Evolutionary conservation across 208 protist genomes (phyloP).

Genomic region (Trypanosoma melophagium): DNA sequence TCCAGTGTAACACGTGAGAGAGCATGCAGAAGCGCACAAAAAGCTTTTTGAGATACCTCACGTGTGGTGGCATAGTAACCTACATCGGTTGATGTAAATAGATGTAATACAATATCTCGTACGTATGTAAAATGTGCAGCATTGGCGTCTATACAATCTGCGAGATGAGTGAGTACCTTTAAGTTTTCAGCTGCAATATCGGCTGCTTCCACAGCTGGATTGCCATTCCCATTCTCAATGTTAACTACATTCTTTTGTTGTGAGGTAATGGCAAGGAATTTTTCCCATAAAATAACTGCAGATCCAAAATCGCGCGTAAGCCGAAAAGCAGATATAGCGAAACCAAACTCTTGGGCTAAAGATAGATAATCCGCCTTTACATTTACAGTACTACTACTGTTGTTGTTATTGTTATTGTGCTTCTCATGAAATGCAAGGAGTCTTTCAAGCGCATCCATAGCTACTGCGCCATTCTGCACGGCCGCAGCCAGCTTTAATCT

Average conservation of each 20-base stretch:
- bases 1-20: slow-evolving; percentile 41
- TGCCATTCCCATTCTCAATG: neutral
- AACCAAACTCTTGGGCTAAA: slow-evolving; percentile 5
- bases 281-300: slow-evolving; percentile 11
- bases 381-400: neutral
- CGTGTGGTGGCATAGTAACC: slow-evolving; percentile 25
- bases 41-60: slow-evolving; percentile 2
- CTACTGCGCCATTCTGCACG: slow-evolving; percentile 12
- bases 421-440: slow-evolving; percentile 3
- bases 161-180: slow-evolving; percentile 31
- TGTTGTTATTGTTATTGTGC: neutral
- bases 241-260: neutral
- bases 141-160: slow-evolving; percentile 38
- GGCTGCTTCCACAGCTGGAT: neutral
- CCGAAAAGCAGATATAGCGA: slow-evolving; percentile 23
- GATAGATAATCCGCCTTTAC: neutral
- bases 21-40: slow-evolving; percentile 35
- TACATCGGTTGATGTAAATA: slow-evolving; percentile 42
- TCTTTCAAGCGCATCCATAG: neutral
- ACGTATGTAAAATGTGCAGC: slow-evolving; percentile 42
- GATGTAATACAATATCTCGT: slow-evolving; percentile 27
- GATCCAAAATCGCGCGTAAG: slow-evolving; percentile 10
- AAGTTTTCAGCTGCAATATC: slow-evolving; percentile 13
- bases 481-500: slow-evolving; percentile 11
- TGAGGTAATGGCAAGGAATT: slow-evolving; percentile 11